These are phyloP conservation scores for Rhododendron williamsianum DNA, from an alignment of 148 eudicot genomes.

Conservation along the genomic window DNA sequence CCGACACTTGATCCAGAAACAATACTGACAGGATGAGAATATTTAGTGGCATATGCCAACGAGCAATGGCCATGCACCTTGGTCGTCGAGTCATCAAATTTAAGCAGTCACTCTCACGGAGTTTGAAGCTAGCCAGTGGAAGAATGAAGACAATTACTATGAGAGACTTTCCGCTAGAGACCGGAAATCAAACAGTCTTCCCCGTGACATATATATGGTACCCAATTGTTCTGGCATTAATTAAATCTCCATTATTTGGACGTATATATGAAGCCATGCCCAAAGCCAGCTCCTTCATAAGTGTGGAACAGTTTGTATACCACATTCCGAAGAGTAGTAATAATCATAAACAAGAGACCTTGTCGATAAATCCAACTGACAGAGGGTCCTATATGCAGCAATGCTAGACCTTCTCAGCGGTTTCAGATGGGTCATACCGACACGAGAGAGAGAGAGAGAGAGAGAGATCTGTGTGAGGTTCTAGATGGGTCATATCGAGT, in stretches of 20 bases:
- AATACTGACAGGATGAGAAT: not conserved
- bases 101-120: not conserved
- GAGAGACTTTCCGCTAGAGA: not conserved
- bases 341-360: not conserved
- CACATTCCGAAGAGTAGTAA: not conserved
- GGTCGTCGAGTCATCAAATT: not conserved
- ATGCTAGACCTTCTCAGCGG: not conserved
- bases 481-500: too few relatives aligned
- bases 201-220: not conserved
- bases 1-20: not conserved
- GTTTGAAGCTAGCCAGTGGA: not conserved
- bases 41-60: not conserved
- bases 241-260: not conserved
- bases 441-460: too few relatives aligned
- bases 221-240: not conserved
- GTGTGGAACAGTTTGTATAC: not conserved
- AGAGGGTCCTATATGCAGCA: not conserved
- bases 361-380: not conserved
- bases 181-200: not conserved
- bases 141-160: not conserved
- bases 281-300: not conserved
- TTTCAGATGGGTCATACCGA: too few relatives aligned
- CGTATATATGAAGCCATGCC: not conserved
- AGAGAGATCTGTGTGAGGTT: too few relatives aligned
- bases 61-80: not conserved